Evolutionary conservation across 495 filamentous ascomycete species (phyloP), one percentile per base, ranked within the genome.

Genomic region (Penicillium nucicola): DNA sequence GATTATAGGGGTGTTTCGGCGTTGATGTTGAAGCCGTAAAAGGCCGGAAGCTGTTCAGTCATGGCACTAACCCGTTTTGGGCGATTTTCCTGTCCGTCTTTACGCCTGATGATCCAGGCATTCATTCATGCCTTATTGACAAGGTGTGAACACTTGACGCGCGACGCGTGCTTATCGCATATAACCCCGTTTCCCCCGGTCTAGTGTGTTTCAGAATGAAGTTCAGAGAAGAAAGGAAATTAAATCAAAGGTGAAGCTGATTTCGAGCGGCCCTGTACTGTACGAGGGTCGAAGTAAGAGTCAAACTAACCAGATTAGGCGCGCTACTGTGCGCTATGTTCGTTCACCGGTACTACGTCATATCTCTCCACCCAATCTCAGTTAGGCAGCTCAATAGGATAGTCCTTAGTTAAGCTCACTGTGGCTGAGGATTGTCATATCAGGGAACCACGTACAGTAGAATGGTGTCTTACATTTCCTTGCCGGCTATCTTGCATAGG

Each of bases 21-120:
- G 63, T 70, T 69, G 70, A 73, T 68, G 70, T 71, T 69, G 68
- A 74, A 74, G 66, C 71, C 68, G 69, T 66, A 69, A 70, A 72
- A 72, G 68, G 64, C 70, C 70, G 64, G 55, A 55, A 65, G 61
- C 59, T 63, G 64, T 49, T 50, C 50, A 64, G 61, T 65, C 55
- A 67, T 50, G 28, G 36, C 68, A 48, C 68, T 74, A 71, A 57
- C 65, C 67, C 58, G 14, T 14, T 56, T 64, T 53, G 50, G 66
- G 65, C 48, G 57, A 53, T 52, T 64, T 58, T 61, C 34, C 36
- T 46, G 59, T 54, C 69, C 64, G 63, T 60, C 48, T 69, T 69
- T 45, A 10, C 47, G 45, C 65, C 69, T 63, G 37, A 43, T 28
- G 40, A 45, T 54, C 18, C 11, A 61, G 70, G 70, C 70, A 55